Evolutionary conservation across 495 filamentous ascomycete species (phyloP), one percentile per base, ranked within the genome.

Genomic region (Terfezia boudieri): DNA sequence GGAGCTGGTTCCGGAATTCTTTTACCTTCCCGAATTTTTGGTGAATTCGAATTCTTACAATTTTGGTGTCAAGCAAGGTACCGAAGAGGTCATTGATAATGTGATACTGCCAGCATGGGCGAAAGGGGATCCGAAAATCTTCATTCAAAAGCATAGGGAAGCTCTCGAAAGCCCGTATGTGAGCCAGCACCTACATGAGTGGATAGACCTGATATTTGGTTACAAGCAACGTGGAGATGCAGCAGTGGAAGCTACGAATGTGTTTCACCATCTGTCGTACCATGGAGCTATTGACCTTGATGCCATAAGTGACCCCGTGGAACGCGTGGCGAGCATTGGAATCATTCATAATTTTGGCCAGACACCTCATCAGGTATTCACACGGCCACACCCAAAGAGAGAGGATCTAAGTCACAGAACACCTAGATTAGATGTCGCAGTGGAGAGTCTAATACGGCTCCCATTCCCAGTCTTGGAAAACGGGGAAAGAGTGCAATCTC

Each of bases 271-370:
- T 62, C 72, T 94, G 11, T 94, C 87, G 0, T 98, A 98, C 67
- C 83, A 86, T 58, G 90, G 90, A 12, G 86, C 89, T 9, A 86
- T 83, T 60, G 83, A 98, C 68, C 74, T 98, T 2, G 90, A 98
- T 60, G 80, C 78, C 50, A 96, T 98, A 61, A 77, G 80, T 43
- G 90, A 98, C 63, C 83, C 83, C 0, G 74, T 84, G 55, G 87
- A 94, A 64, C 74, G 83, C 37, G 68, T 84, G 16, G 83, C 84
- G 5, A 88, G 86, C 0, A 94, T 94, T 59, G 84, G 86, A 23
- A 94, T 94, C 61, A 94, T 98, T 56, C 87, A 98, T 68, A 95
- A 95, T 63, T 98, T 98, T 67, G 90, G 90, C 1, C 90, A 98
- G 65, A 98, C 92, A 11, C 92, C 92, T 2, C 79, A 89, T 66